Evolutionary conservation across 108 stramenopile genomes (phyloP).

Genomic region (Cyclostephanos tholiformis): DNA sequence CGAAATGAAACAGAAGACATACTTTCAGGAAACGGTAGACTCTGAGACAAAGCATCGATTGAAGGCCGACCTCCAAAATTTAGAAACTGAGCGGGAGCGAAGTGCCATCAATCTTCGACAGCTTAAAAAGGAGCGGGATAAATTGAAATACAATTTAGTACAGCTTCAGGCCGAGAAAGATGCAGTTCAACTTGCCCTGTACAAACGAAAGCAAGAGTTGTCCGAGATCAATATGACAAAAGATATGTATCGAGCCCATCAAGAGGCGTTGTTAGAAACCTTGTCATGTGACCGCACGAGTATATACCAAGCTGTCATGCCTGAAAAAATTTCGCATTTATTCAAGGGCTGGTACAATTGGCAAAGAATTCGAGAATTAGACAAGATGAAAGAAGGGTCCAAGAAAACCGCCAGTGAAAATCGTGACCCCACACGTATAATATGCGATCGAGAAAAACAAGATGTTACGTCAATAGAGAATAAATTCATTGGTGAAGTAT

Average conservation of each 20-base stretch:
- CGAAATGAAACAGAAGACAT: constrained; percentile 20
- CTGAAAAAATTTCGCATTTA: neutral
- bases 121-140: constrained; percentile 14
- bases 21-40: constrained; percentile 25
- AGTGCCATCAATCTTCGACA: constrained; percentile 11
- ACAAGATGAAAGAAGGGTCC: neutral
- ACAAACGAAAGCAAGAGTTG: constrained; percentile 6
- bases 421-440: neutral
- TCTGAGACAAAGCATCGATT: constrained; percentile 26
- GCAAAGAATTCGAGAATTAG: neutral
- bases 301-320: neutral
- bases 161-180: constrained; percentile 11
- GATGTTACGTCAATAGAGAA: neutral
- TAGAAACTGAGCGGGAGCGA: constrained; percentile 23
- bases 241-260: constrained; percentile 24
- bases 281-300: neutral
- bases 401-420: neutral
- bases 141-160: constrained; percentile 6
- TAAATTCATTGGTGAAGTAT: neutral
- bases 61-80: constrained; percentile 23
- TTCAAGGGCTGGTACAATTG: neutral
- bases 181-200: constrained; percentile 1
- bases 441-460: neutral
- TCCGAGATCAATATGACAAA: constrained; percentile 21
- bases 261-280: constrained; percentile 22